Percentiles rank a stretch among this genome's conserved stretches.
Conservation (phyloP, 2,329 filamentous ascomycete genomes). For the Xylariaceae sp. region DNA sequence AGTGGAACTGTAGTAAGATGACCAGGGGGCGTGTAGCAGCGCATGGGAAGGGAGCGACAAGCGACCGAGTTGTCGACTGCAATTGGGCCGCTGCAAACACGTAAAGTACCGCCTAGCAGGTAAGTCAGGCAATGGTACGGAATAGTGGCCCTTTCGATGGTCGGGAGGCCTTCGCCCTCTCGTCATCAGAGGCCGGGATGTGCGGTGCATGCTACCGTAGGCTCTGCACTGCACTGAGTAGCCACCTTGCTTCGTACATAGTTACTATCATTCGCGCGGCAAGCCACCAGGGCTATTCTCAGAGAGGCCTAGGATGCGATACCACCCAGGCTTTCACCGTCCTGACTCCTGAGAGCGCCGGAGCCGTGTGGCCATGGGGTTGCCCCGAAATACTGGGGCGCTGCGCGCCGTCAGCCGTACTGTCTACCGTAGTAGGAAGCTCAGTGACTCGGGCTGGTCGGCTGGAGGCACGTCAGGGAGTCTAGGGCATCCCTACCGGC, state of each 20-base stretch:
- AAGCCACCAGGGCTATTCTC: no score
- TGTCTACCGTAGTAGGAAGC: constrained; percentile 14
- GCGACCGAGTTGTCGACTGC: not conserved
- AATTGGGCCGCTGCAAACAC: not conserved
- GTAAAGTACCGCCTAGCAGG: no score
- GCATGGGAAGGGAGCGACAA: constrained; percentile 1
- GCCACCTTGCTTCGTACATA: no score
- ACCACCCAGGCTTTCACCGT: constrained; percentile 11
- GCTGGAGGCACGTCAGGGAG: not conserved
- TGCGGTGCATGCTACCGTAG: no score
- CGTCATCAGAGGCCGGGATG: no score
- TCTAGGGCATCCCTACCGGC: not conserved
- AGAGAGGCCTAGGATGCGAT: constrained; percentile 1
- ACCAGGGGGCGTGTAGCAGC: constrained; percentile 8
- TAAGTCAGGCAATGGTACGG: no score
- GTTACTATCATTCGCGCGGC: no score
- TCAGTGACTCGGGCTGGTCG: constrained; percentile 18
- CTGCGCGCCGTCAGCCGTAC: constrained; percentile 16
- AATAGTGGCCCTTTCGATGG: no score
- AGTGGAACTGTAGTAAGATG: not conserved
- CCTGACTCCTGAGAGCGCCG: constrained; percentile 8
- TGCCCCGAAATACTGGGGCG: constrained; percentile 19
- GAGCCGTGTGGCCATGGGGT: constrained; percentile 15
- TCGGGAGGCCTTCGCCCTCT: no score
- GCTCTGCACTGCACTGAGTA: no score